Evolutionary conservation across 257 asterid species (phyloP), one percentile per base, ranked within the genome.

Genomic region (Rehmannia glutinosa): DNA sequence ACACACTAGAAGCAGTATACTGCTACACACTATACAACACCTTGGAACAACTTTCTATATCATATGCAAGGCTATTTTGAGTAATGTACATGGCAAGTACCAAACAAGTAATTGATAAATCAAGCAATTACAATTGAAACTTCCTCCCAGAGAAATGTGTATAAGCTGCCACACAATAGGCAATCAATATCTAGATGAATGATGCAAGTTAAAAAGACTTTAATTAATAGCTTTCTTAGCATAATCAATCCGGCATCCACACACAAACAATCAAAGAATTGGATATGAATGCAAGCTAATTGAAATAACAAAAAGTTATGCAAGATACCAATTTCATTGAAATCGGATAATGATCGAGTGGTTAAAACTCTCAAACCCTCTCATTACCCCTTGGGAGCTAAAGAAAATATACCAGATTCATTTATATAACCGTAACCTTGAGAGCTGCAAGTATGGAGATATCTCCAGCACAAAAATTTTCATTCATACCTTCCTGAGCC

Each of bases 281-380:
- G 16, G 47, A 57, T 5, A 56, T 57, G 9, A 33, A 57, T 45
- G 39, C 36, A 45, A 45, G 61, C 39, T 19, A 46, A 58, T 6
- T 27, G 61, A n/a, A 45, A 33, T 57, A 67, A 53, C 21, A 39
- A 50, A 21, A 55, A n/a, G n/a, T n/a, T n/a, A n/a, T n/a, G n/a
- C n/a, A n/a, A n/a, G n/a, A n/a, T n/a, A n/a, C n/a, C n/a, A n/a
- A n/a, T n/a, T n/a, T n/a, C n/a, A n/a, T n/a, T n/a, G n/a, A n/a
- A n/a, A n/a, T n/a, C n/a, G n/a, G n/a, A n/a, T n/a, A n/a, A n/a
- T n/a, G n/a, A n/a, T n/a, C n/a, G n/a, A n/a, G n/a, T n/a, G n/a
- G n/a, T n/a, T n/a, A n/a, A n/a, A n/a, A n/a, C n/a, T n/a, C n/a
- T n/a, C n/a, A n/a, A n/a, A n/a, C n/a, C n/a, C n/a, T n/a, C n/a